phyloP scores from a whole-genome alignment of 106 monocot genomes.

The Allium cepa region DNA sequence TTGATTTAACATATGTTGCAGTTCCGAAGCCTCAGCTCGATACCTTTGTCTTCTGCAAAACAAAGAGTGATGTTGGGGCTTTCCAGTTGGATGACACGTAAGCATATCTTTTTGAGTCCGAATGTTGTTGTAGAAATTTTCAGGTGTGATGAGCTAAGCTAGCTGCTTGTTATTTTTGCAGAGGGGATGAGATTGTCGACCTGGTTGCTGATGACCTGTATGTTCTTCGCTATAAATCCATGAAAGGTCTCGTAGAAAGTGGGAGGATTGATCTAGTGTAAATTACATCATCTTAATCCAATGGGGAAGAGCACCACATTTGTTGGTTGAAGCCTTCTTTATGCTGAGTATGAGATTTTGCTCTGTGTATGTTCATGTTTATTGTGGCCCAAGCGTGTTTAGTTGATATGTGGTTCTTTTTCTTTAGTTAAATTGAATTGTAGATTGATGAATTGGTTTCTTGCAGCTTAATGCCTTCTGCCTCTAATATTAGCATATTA shows the following conservation, averaged over 20 bases:
- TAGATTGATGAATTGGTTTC: too few species aligned
- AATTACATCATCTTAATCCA: not conserved
- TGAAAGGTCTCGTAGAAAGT: constrained; percentile 79
- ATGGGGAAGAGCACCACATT: too few species aligned
- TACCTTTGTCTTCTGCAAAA: constrained; percentile 96
- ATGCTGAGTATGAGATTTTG: too few species aligned
- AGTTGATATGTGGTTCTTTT: too few species aligned
- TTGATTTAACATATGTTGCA: constrained; percentile 13
- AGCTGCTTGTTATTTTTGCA: constrained; percentile 17
- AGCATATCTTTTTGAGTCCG: not conserved
- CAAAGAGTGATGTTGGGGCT: constrained; percentile 71
- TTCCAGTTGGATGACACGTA: constrained; percentile 97
- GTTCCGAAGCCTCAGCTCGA: constrained; percentile 90
- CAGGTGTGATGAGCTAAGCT: not conserved
- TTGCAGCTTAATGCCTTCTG: too few species aligned
- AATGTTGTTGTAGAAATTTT: too few species aligned
- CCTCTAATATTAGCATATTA: too few species aligned
- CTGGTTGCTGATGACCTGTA: constrained; percentile 82
- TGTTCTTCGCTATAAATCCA: constrained; percentile 92
- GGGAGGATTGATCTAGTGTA: constrained; percentile 76
- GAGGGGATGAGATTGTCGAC: constrained; percentile 91
- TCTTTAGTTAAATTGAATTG: too few species aligned
- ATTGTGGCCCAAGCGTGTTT: too few species aligned
- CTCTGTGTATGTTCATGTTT: too few species aligned
- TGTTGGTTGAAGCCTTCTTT: too few species aligned